Evolutionary conservation across 2,329 filamentous ascomycete genomes (phyloP), one percentile per base, ranked within the genome.

Genomic region (Fusarium succisae): DNA sequence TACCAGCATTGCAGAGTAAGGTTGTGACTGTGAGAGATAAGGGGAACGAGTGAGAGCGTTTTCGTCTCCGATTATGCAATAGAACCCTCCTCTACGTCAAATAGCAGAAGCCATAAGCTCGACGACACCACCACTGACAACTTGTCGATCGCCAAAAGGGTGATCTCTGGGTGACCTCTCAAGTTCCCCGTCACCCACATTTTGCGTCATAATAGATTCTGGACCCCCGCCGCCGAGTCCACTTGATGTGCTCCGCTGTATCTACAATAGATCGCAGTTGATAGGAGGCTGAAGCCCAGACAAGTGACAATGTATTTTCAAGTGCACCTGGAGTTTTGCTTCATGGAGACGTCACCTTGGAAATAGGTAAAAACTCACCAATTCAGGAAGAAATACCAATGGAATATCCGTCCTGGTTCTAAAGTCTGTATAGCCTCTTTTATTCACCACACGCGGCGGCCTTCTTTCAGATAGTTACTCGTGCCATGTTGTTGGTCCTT

Each of bases 201-300:
- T 69, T 47, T 70, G 65, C 66, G 67, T 70, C 67, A 70, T 70
- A 55, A 51, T 41, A 58, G 43, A 55, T 35, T 43, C 35, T 44
- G 43, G 41, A 48, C 37, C 59, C 66, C 58, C 24, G 37, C 47
- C 15, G 20, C 39, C 39, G n/a, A 53, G 35, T 37, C 54, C 56
- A 43, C 48, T 35, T 53, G 39, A 28, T 26, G 48, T 24, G 39
- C n/a, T 48, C 63, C 63, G 44, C 41, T 41, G 38, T 48, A 32
- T 32, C 30, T 47, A 24, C 37, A 35, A 48, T 43, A 32, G 35
- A 41, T 24, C 32, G 38, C 45, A 43, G 38, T 39, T n/a, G 26
- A 48, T 59, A 59, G 56, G 24, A 59, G 56, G 58, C 15, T 61
- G 38, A 61, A 39, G 38, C 38, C 37, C 24, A 61, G 37, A 18